Conservation (phyloP, 1,139 yeast genomes). For the Zygosaccharomyces sapae region DNA sequence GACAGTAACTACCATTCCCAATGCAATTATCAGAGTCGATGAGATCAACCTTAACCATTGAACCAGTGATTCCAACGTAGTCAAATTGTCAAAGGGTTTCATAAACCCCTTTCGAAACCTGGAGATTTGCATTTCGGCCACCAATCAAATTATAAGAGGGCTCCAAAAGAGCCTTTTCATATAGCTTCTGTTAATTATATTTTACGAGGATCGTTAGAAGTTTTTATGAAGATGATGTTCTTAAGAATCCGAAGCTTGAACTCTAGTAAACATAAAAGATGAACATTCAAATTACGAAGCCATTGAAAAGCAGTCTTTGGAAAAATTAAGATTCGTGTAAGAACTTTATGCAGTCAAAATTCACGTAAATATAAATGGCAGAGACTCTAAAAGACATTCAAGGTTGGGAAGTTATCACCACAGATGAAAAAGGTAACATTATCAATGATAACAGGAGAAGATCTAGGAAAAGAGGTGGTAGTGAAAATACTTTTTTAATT, state of each 20-base stretch:
- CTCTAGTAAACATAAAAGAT: background rate
- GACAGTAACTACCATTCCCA: slow-evolving; percentile 21
- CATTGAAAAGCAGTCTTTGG: background rate
- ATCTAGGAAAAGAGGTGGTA: slow-evolving; percentile 20
- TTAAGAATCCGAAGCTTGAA: background rate
- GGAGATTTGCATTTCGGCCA: slow-evolving; percentile 10
- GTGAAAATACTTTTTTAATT: slow-evolving; percentile 18
- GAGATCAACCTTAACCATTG: slow-evolving; percentile 24
- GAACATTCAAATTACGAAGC: background rate
- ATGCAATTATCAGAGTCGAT: slow-evolving; percentile 20
- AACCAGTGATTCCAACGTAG: slow-evolving; percentile 25
- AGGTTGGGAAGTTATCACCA: slow-evolving; percentile 33
- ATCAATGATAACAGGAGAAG: slow-evolving; percentile 25
- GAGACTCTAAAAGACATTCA: slow-evolving; percentile 22
- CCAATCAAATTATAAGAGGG: background rate
- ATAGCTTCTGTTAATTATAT: background rate
- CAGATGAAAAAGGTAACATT: slow-evolving; percentile 29
- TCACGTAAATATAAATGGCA: slow-evolving; percentile 22
- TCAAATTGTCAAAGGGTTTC: slow-evolving; percentile 26
- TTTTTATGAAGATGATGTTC: background rate
- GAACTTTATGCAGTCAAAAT: background rate
- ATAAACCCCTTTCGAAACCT: slow-evolving; percentile 8
- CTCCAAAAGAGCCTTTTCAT: background rate
- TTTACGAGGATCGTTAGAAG: background rate
- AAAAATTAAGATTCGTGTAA: background rate